Evolutionary conservation across 2,329 filamentous ascomycete genomes (phyloP), one percentile per base, ranked within the genome.

Genomic region (Meredithiella fracta): DNA sequence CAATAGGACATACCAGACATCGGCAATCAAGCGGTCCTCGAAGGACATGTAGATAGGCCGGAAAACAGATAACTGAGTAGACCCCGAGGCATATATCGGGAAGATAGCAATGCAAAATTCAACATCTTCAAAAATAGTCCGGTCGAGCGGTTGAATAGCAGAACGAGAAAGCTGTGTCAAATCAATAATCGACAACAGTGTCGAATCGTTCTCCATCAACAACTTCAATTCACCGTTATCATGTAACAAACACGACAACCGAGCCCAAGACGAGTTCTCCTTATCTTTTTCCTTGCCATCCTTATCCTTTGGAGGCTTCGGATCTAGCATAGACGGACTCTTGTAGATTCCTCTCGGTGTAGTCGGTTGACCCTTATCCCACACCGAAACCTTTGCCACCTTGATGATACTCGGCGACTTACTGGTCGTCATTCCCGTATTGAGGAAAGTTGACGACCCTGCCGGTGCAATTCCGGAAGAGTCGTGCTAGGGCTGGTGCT

Each of bases 41-140:
- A 96, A 70, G 2, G 87, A 85, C 34, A 98, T 73, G 65, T 94
- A 96, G 37, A 97, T 82, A 0, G 92, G 91, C n/a, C 86, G 81
- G 58, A 88, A 82, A 26, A 91, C 78, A 5, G 85, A 84, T 56
- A 91, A 73, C 17, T 84, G 78, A 2, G 80, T 84, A 1, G 86
- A 78, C 20, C 80, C 80, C 8, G 85, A 76, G 0, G 87, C 82
- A 68, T 98, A 97, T 60, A 91, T 90, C 15, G 92, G 91, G 64
- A 96, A 96, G 50, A 98, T 91, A 54, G 87, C 90, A 60, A 98
- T 86, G 70, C 90, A 97, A 65, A 86, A 92, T 59, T 96, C 88
- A 66, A 92, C 86, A 61, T 94, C 88, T 22, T 59, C 58, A 44
- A 98, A 70, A 7, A 98, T 91, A 3, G 90, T 94, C 54, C 82